Evolutionary conservation across 2,329 filamentous ascomycete species (phyloP).

Genomic region (Septoria petroselini): DNA sequence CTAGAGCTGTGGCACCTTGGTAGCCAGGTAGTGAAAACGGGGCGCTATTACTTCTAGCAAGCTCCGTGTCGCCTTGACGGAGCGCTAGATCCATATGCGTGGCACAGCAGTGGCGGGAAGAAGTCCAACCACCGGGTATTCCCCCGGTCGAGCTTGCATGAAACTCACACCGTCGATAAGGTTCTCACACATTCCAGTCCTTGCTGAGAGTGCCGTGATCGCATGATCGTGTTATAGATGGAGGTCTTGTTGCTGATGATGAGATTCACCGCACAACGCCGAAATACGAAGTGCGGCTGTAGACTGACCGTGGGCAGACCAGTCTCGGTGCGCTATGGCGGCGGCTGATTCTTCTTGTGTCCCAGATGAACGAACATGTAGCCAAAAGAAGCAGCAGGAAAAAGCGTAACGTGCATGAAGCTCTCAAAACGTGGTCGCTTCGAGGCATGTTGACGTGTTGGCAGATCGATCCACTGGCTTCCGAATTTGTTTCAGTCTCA

Average conservation of each 20-base stretch:
- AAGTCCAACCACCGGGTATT: not conserved
- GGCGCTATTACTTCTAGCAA: not conserved
- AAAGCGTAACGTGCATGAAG: not conserved
- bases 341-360: too few relatives aligned
- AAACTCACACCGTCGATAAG: not conserved
- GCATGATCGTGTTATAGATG: not conserved
- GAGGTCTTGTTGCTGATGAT: not conserved
- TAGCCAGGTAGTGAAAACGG: conserved; percentile 4
- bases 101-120: conserved; percentile 9
- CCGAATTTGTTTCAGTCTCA: not conserved
- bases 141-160: not conserved
- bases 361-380: too few relatives aligned
- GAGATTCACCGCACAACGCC: not conserved
- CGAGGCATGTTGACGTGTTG: not conserved
- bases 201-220: not conserved
- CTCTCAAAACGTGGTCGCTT: not conserved
- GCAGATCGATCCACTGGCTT: not conserved
- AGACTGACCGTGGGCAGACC: too few relatives aligned
- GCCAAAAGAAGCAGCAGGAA: not conserved
- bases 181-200: not conserved
- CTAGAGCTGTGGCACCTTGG: not conserved
- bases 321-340: too few relatives aligned
- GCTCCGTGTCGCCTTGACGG: conserved; percentile 5
- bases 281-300: too few relatives aligned
- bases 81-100: conserved; percentile 10